Percentiles rank a stretch among this genome's conserved stretches.
Evolutionary conservation across 805 yeast species (phyloP).

Genomic region (Candida sanyiensis): DNA sequence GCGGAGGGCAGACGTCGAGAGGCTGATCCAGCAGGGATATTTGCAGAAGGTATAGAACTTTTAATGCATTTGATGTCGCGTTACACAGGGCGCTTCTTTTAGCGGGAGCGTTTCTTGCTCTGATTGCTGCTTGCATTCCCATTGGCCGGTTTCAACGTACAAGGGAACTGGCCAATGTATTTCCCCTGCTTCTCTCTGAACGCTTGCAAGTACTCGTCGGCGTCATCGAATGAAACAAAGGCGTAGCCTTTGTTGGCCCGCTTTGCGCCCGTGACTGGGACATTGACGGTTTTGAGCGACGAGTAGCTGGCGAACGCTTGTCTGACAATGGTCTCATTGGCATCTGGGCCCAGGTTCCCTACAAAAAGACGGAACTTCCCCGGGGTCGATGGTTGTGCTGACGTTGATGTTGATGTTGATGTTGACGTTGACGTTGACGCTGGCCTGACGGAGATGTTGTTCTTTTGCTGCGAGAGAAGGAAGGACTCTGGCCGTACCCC

Average conservation of each 20-base stretch:
- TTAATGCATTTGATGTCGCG: too few relatives aligned
- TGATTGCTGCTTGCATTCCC: conserved; percentile 19
- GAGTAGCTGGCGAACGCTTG: conserved; percentile 48
- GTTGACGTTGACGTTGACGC: conserved; percentile 8
- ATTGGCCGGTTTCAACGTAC: conserved; percentile 59
- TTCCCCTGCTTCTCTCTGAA: conserved; percentile 74
- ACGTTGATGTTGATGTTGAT: conserved; percentile 1
- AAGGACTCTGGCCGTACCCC: conserved; percentile 41
- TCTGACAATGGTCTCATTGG: conserved; percentile 49
- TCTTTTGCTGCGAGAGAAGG: conserved; percentile 30
- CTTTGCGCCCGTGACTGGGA: conserved; percentile 46
- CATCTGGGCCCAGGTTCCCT: conserved; percentile 69
- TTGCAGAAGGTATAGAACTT: conserved; percentile 64
- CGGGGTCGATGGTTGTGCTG: conserved; percentile 1
- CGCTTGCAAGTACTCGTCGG: conserved; percentile 65
- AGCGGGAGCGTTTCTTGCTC: too few relatives aligned
- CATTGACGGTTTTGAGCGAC: conserved; percentile 52
- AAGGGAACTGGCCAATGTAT: conserved; percentile 69
- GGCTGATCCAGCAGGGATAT: conserved; percentile 91
- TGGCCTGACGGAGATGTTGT: conserved; percentile 13
- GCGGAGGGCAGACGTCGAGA: conserved; percentile 88
- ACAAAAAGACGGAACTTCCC: conserved; percentile 59
- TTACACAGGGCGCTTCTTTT: too few relatives aligned
- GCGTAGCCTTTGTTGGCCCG: conserved; percentile 59
- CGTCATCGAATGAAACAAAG: conserved; percentile 58